Evolutionary conservation across 208 protist species (phyloP), one percentile per base, ranked within the genome.

Genomic region (Strigomonas galati): DNA sequence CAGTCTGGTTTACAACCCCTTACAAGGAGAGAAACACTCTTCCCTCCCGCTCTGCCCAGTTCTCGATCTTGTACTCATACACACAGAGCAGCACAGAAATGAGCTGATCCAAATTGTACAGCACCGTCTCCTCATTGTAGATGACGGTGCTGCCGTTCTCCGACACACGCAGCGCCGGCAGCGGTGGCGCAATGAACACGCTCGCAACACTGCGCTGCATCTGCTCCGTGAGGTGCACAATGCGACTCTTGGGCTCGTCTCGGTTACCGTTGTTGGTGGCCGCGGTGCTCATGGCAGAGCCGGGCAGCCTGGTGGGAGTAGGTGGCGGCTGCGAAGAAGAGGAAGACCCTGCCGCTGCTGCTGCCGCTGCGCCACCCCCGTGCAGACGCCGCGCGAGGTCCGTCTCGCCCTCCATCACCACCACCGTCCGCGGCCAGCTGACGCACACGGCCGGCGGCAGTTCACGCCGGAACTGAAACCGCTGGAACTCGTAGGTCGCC

Each of bases 1-100:
- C n/a, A n/a, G n/a, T n/a, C n/a, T n/a, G n/a, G n/a, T n/a, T n/a
- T n/a, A n/a, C n/a, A n/a, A n/a, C 10, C 17, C 49, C 62, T 28
- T 66, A 59, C 32, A 91, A 67, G 32, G 68, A 69, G 21, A 89
- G 60, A 67, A 85, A 74, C 30, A 87, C 79, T 32, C 74, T 76
- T 0, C 85, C 82, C 21, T 81, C 76, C 9, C 62, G 31, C 21
- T 82, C 71, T 40, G 79, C 72, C 81, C 81, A 93, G 71, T 90
- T 79, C 69, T 88, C 75, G n/a, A 90, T 72, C 7, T 60, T 66
- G 63, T 87, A 90, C 26, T 81, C 81, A 62, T 90, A 89, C 7
- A 75, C 81, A 6, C 74, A 73, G 40, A 89, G 65, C 40, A 89
- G 55, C 28, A 79, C 74, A n/a, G 76, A 78, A 28, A 86, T 67